phyloP scores from a whole-genome alignment of 306 rosid genomes.

The Trifolium subterraneum region DNA sequence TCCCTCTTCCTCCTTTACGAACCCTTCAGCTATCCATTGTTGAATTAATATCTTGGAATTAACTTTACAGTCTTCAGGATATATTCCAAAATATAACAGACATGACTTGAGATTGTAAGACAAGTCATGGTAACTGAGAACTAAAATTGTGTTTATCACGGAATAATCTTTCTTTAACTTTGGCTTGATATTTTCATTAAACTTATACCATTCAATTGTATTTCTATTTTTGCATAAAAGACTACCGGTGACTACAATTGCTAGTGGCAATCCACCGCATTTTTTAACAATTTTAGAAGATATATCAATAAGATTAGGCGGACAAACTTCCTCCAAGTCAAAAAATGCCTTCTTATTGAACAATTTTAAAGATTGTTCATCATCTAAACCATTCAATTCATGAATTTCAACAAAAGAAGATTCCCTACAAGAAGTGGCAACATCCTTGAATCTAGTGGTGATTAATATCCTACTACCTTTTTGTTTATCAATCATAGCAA shows the following conservation, averaged over 20 bases:
- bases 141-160: neutral
- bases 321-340: neutral
- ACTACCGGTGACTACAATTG: neutral
- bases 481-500: neutral
- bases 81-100: neutral
- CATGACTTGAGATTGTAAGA: neutral
- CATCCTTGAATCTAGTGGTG: neutral
- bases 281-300: neutral
- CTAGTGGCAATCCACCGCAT: conserved; percentile 13
- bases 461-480: neutral
- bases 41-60: rapidly evolving
- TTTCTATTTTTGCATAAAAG: neutral
- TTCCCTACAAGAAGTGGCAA: neutral
- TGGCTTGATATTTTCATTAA: neutral
- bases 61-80: neutral
- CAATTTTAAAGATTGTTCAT: neutral
- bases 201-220: neutral
- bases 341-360: neutral
- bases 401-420: neutral
- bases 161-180: too few relatives aligned
- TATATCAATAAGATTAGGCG: too few relatives aligned
- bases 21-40: neutral
- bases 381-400: neutral
- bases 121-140: neutral
- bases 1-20: neutral